Base-by-base conservation (phyloP, 1,284 basidiomycete genomes). In the Fereydounia khargensis region DNA sequence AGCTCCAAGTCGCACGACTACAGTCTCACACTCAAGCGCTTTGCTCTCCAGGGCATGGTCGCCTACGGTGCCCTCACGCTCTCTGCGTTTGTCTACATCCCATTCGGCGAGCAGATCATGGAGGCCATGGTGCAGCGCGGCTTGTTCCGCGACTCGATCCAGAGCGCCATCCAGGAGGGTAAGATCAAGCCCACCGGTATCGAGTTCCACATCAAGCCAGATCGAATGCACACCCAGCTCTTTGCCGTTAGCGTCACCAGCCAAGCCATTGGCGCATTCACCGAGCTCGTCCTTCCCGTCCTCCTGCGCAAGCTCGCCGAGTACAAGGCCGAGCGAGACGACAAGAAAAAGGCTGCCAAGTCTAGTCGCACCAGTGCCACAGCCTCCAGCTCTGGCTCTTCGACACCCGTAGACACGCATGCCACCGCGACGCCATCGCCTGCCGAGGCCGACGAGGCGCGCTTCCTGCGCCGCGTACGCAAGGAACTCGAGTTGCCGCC, bases 191-290 rank as follows among this genome's bases (percentile, higher is more conserved):
- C 28, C 1, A 34, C 39, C 57, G 57, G 54, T 3, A 44, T 68
- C 19, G 42, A 66, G 11, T 78, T 79, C 55, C 63, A 71, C 36
- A 79, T 52, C 79, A 80, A 81, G 56, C 73, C 79, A n/a, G 81
- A 72, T 17, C 81, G 92, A 41, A 81, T 98, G 55, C 84, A 87
- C 76, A 85, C 87, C 38, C 91, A 97, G 80, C 86, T 98, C 81
- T 96, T 96, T 75, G 91, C 94, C 11, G 89, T 87, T 74, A 87
- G 86, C 25, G 90, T 97, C 3, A 97, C 94, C 16, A 90, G 89
- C 68, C 94, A 97, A 79, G 83, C 85, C 14, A 78, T 90, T 58
- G 85, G 88, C 67, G 86, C 86, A 0, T 86, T 92, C 73, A 79
- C 83, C 41, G 94, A 97, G 74, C 80, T 92, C 39, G 87, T 86